phyloP scores from a whole-genome alignment of 78 protist genomes.

The Tieghemostelium lacteum region DNA sequence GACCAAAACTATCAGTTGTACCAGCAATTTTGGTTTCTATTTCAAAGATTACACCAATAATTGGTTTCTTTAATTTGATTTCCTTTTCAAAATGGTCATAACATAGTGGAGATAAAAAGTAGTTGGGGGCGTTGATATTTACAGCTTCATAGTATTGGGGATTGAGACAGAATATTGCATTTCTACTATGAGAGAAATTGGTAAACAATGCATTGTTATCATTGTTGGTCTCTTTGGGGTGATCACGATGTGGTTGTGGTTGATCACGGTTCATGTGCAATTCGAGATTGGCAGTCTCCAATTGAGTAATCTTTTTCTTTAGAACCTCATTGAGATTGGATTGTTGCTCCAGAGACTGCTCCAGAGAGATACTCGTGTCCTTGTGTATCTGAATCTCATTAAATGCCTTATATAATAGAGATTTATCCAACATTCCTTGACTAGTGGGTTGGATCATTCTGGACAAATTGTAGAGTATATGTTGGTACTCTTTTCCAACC shows the following conservation, averaged over 20 bases:
- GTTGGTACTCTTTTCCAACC: no score
- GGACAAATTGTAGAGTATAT: neutral
- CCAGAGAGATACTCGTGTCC: neutral
- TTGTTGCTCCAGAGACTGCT: conserved; percentile 5
- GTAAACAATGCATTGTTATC: conserved; percentile 18
- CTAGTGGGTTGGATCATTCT: neutral
- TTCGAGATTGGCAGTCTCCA: neutral
- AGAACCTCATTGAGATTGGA: neutral
- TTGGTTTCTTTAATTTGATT: neutral
- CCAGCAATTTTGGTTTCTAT: conserved; percentile 7
- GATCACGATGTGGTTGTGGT: no score
- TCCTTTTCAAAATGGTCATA: conserved; percentile 5
- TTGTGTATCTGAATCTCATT: neutral
- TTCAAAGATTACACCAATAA: conserved; percentile 10
- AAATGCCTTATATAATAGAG: neutral
- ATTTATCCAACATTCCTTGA: neutral
- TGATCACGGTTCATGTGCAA: neutral
- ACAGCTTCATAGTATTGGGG: conserved; percentile 36
- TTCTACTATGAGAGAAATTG: conserved; percentile 5
- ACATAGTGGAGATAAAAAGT: conserved; percentile 29
- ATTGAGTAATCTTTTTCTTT: neutral
- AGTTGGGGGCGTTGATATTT: conserved; percentile 34
- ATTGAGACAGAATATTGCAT: neutral
- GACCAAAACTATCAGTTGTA: neutral
- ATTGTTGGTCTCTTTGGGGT: no score